Conservation (phyloP, 2,329 filamentous ascomycete genomes). For the Colletotrichum musae region DNA sequence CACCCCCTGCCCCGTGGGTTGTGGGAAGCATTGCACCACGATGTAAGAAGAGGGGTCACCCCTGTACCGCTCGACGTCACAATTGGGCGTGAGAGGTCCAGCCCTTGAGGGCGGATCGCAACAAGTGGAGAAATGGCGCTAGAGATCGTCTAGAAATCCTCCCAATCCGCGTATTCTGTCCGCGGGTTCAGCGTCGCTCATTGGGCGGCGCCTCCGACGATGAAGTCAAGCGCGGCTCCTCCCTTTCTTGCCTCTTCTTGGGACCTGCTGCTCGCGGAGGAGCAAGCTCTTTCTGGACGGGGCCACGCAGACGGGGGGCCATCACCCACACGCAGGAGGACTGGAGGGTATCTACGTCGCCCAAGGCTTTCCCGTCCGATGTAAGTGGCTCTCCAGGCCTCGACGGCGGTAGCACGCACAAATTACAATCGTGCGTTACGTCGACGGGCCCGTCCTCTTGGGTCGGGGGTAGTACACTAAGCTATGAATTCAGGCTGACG, state of each 20-base stretch:
- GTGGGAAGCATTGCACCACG: neutral
- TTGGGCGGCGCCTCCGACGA: conserved; percentile 23
- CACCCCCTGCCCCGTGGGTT: conserved; percentile 17
- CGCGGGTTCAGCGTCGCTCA: conserved; percentile 19
- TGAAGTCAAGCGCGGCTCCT: conserved; percentile 37
- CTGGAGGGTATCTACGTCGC: conserved; percentile 24
- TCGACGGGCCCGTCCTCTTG: conserved; percentile 8
- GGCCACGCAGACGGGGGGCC: neutral
- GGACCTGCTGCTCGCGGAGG: neutral
- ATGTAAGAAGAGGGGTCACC: conserved; percentile 4
- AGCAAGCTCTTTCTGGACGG: conserved; percentile 16
- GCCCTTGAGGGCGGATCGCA: conserved; percentile 6
- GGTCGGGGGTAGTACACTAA: neutral
- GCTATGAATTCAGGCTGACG: conserved; percentile 5
- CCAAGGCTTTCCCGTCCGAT: conserved; percentile 21
- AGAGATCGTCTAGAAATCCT: conserved; percentile 30
- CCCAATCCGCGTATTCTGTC: conserved; percentile 34
- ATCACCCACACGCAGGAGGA: too few species aligned
- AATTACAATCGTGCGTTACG: neutral
- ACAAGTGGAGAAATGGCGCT: conserved; percentile 29
- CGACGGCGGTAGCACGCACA: neutral
- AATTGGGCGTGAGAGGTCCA: conserved; percentile 25
- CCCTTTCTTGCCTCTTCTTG: neutral
- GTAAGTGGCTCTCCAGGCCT: neutral
- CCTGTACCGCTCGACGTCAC: conserved; percentile 31